A percentile compares a stretch with the other conserved stretches of the same genome.
Conservation (phyloP, 768 basidiomycete genomes). For the Leccinum truebloodii region DNA sequence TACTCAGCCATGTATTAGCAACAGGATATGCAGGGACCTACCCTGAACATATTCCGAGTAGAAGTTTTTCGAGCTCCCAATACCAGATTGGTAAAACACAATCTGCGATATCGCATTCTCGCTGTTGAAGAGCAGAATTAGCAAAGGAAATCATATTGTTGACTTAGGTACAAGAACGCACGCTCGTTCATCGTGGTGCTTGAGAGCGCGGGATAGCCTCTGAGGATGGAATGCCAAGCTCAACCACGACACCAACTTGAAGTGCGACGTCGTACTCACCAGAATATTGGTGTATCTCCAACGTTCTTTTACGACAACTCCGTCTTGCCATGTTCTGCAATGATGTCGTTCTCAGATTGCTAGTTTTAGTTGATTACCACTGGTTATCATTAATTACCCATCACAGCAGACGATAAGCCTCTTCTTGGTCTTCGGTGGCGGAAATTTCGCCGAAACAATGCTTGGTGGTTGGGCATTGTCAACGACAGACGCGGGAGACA, state of each 20-base stretch:
- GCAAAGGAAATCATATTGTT: not conserved
- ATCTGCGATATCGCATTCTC: constrained; percentile 53
- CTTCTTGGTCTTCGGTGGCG: constrained; percentile 38
- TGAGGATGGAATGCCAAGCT: constrained; percentile 19
- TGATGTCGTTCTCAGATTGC: constrained; percentile 2
- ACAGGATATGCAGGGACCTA: constrained; percentile 21
- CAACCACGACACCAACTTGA: not conserved
- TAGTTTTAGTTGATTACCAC: not conserved
- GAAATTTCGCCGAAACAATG: not conserved
- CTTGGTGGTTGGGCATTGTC: constrained; percentile 3
- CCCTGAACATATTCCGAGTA: constrained; percentile 66
- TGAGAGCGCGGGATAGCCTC: constrained; percentile 56
- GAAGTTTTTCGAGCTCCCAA: constrained; percentile 57
- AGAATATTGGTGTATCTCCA: constrained; percentile 59
- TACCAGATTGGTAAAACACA: constrained; percentile 64
- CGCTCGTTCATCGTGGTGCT: constrained; percentile 48
- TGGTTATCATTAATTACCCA: constrained; percentile 46
- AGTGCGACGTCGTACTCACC: constrained; percentile 32
- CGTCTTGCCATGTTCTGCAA: constrained; percentile 73
- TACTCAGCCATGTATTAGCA: no score
- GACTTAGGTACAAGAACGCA: constrained; percentile 12
- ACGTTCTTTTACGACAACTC: constrained; percentile 43
- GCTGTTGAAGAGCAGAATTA: constrained; percentile 19
- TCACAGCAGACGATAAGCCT: constrained; percentile 76
- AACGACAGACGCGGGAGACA: constrained; percentile 13